Percentiles rank a stretch among this genome's conserved stretches.
phyloP scores from a whole-genome alignment of 148 eudicot genomes.

The Tetragonia tetragonoides region DNA sequence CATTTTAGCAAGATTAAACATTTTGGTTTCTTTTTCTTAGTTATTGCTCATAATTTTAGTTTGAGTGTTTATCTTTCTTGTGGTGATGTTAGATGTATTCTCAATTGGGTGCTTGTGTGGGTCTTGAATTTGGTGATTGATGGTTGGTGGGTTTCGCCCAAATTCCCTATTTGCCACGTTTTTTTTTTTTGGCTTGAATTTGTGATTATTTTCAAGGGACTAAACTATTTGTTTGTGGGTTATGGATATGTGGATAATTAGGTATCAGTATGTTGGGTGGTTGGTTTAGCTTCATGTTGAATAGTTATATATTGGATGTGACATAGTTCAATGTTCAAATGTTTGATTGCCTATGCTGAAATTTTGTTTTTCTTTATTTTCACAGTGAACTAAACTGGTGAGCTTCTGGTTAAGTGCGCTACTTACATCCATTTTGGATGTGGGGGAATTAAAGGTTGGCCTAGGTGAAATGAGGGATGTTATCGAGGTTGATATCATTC shows the following conservation, averaged over 20 bases:
- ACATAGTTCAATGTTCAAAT: background rate
- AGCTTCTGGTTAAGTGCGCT: background rate
- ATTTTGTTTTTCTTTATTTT: conserved; percentile 1
- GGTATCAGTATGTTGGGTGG: background rate
- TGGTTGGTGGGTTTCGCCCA: background rate
- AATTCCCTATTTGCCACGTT: background rate
- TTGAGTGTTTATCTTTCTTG: conserved; percentile 2
- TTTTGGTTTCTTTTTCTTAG: background rate
- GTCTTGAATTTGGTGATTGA: background rate
- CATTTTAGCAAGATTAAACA: background rate
- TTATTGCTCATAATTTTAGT: background rate
- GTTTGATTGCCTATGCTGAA: conserved; percentile 10
- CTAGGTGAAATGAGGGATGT: conserved; percentile 68
- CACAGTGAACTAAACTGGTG: conserved; percentile 16
- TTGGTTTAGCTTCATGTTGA: background rate
- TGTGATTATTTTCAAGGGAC: background rate
- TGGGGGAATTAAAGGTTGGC: conserved; percentile 43
- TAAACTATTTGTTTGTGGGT: background rate
- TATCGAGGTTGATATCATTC: conserved; percentile 56
- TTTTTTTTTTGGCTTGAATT: background rate
- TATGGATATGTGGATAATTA: background rate
- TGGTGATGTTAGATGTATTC: no score
- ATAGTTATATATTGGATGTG: background rate
- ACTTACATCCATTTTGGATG: conserved; percentile 48
- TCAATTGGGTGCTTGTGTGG: background rate